phyloP scores from a whole-genome alignment of 2,329 filamentous ascomycete species.

The Trichothecium sympodiale region DNA sequence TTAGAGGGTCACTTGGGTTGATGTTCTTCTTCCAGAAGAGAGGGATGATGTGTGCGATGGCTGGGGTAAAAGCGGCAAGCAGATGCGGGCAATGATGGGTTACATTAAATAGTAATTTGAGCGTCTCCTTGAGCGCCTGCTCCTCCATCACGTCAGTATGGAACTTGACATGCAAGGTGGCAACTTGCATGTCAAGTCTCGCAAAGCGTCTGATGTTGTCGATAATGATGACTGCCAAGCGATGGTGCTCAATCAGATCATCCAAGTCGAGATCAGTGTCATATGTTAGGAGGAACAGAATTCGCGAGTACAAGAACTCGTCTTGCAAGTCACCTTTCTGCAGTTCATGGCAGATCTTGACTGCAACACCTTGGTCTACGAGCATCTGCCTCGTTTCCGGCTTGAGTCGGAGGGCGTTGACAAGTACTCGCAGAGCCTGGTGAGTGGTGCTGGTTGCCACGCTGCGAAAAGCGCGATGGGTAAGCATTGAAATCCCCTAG shows the following conservation, averaged over 20 bases:
- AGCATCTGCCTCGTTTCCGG: slow-evolving; percentile 30
- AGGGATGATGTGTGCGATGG: slow-evolving; percentile 58
- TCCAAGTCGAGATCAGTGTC: slow-evolving; percentile 36
- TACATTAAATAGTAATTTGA: slow-evolving; percentile 85
- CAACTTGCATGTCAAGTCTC: too few species aligned
- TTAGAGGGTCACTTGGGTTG: slow-evolving; percentile 54
- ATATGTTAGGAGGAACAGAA: slow-evolving; percentile 33
- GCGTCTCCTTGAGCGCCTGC: slow-evolving; percentile 71
- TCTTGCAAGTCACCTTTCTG: slow-evolving; percentile 68
- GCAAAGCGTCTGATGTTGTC: slow-evolving; percentile 62
- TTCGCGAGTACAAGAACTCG: slow-evolving; percentile 60
- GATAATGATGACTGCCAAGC: slow-evolving; percentile 46
- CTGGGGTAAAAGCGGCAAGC: slow-evolving; percentile 49
- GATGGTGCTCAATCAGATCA: slow-evolving; percentile 33
- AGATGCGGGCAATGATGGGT: slow-evolving; percentile 61
- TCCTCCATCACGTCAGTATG: slow-evolving; percentile 52
- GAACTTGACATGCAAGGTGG: slow-evolving; percentile 18
- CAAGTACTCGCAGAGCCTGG: slow-evolving; percentile 71
- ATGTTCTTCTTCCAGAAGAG: slow-evolving; percentile 53
- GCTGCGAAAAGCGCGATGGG: slow-evolving; percentile 62
- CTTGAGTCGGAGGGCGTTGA: slow-evolving; percentile 56
- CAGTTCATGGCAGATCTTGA: slow-evolving; percentile 58
- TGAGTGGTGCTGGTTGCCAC: slow-evolving; percentile 52
- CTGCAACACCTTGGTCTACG: slow-evolving; percentile 36
- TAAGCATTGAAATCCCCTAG: slow-evolving; percentile 65